Conservation (phyloP, 495 filamentous ascomycete species). For the Gamarada debralockiae region DNA sequence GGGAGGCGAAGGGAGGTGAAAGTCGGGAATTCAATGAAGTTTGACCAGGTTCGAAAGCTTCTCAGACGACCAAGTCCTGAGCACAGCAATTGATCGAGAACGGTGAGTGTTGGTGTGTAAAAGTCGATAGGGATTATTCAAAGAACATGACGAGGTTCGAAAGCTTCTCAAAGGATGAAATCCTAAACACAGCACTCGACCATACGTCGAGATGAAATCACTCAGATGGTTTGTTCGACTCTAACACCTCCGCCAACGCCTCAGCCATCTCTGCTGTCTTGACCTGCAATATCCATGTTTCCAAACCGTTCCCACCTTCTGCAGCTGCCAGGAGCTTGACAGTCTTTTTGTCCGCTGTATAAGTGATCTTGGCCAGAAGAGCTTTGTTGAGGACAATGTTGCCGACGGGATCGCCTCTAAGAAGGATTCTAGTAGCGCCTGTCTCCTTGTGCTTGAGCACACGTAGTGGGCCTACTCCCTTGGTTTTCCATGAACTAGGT, state of each 20-base stretch:
- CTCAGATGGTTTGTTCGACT: conserved; percentile 46
- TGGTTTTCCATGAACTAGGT: conserved; percentile 50
- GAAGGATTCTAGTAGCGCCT: conserved; percentile 56
- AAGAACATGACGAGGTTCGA: too few species aligned
- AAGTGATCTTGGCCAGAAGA: conserved; percentile 54
- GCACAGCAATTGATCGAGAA: too few species aligned
- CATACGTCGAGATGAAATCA: too few species aligned
- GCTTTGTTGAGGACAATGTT: conserved; percentile 64
- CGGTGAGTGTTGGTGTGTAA: too few species aligned
- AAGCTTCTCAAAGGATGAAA: too few species aligned
- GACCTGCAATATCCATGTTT: conserved; percentile 62
- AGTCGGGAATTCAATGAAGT: too few species aligned
- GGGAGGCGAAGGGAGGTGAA: too few species aligned
- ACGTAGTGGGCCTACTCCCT: conserved; percentile 62
- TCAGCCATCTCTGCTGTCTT: conserved; percentile 46
- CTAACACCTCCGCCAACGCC: conserved; percentile 43
- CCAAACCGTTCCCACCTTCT: conserved; percentile 44
- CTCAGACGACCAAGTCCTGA: too few species aligned
- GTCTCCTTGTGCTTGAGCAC: conserved; percentile 65
- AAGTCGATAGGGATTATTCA: too few species aligned
- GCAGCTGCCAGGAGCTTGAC: conserved; percentile 52
- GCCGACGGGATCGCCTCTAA: conserved; percentile 67
- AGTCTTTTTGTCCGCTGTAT: conserved; percentile 49
- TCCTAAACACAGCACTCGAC: too few species aligned
- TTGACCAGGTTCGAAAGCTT: too few species aligned